Percentiles rank a stretch among this genome's conserved stretches.
These are phyloP conservation scores for Diaporthe australafricana DNA, from an alignment of 2,329 filamentous ascomycete genomes.

Conservation along the genomic window DNA sequence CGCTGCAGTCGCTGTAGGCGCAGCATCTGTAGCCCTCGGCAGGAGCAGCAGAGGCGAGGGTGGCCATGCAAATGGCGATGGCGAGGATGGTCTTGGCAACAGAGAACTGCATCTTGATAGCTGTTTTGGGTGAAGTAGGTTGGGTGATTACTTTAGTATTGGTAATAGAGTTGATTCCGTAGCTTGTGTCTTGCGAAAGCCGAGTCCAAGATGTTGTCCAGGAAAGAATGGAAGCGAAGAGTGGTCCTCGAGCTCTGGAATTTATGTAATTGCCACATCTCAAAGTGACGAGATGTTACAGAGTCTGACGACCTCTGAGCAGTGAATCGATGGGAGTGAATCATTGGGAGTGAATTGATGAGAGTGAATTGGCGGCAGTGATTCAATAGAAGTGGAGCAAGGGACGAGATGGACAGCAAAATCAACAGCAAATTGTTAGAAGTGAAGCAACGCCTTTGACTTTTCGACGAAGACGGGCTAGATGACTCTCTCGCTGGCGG, in stretches of 20 bases:
- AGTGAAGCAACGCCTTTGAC: too few species aligned
- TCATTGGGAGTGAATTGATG: neutral
- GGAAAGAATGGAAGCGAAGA: neutral
- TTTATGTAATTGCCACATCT: neutral
- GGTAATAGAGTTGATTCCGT: neutral
- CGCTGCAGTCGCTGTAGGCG: neutral
- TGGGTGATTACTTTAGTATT: neutral
- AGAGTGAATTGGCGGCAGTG: neutral
- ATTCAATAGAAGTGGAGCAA: neutral
- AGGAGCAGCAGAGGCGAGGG: neutral
- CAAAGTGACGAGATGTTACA: neutral
- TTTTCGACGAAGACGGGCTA: too few species aligned
- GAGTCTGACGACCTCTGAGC: neutral
- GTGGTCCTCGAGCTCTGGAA: neutral
- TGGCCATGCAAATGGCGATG: constrained; percentile 11
- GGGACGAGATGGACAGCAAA: too few species aligned
- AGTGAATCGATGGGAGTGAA: neutral
- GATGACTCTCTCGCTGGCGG: too few species aligned
- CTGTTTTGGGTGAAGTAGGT: neutral
- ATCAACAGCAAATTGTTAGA: too few species aligned
- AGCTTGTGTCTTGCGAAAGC: neutral
- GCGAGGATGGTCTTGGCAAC: neutral
- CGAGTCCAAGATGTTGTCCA: too few species aligned
- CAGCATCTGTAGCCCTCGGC: neutral
- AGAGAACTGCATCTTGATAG: neutral